Conservation (phyloP, 148 eudicot genomes). For the Rhododendron molle region DNA sequence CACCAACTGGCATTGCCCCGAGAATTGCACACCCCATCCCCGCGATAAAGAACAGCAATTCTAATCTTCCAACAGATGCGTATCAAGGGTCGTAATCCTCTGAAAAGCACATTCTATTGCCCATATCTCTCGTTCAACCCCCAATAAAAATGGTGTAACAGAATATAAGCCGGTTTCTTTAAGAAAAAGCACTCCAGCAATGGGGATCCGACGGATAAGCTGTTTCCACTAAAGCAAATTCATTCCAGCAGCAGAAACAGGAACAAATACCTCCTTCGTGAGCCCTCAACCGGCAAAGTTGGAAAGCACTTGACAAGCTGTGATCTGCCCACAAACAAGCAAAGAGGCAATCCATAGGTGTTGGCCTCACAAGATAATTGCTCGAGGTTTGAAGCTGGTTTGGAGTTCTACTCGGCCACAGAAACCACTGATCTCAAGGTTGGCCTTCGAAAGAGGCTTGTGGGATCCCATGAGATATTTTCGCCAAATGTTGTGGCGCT, state of each 20-base stretch:
- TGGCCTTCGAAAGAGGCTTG: conserved; percentile 1
- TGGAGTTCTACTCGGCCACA: not conserved
- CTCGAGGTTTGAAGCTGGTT: not conserved
- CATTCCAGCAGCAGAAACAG: not conserved
- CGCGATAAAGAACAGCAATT: not conserved
- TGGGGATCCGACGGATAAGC: not conserved
- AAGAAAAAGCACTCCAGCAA: not conserved
- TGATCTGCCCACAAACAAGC: not conserved
- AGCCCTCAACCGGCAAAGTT: not conserved
- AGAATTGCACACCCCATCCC: not conserved
- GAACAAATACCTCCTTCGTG: not conserved
- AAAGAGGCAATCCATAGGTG: not conserved
- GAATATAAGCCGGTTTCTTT: not conserved
- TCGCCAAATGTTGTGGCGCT: not conserved
- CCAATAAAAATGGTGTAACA: not conserved
- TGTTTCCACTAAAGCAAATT: not conserved
- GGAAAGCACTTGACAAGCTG: not conserved
- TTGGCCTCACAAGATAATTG: not conserved
- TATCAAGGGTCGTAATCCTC: not conserved
- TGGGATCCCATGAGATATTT: not conserved
- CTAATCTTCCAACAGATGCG: not conserved
- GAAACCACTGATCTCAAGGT: not conserved
- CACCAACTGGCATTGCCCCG: not conserved
- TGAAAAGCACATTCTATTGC: not conserved
- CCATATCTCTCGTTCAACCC: not conserved